phyloP scores from a whole-genome alignment of 352 stramenopile genomes.

The Pythium phragmitis region DNA sequence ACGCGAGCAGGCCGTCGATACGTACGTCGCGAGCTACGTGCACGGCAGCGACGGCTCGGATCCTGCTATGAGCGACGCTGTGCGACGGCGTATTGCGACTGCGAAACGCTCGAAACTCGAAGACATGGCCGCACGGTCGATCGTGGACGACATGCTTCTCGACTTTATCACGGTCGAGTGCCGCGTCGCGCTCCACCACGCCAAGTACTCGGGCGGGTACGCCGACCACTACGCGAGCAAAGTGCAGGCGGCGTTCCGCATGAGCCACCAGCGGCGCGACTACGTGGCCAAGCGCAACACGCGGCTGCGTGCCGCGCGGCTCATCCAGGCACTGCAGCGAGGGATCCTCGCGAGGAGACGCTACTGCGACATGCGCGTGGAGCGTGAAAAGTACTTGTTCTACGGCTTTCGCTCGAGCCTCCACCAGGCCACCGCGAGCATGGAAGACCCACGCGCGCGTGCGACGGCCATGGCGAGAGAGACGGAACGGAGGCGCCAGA shows the following conservation, averaged over 20 bases:
- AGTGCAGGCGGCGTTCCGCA: conserved; percentile 65
- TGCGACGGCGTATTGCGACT: conserved; percentile 30
- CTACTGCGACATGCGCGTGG: conserved; percentile 55
- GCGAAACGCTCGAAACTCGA: conserved; percentile 41
- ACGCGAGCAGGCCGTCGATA: conserved; percentile 42
- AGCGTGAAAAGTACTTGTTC: conserved; percentile 62
- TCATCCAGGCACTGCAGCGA: conserved; percentile 68
- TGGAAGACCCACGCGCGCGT: conserved; percentile 48
- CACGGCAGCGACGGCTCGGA: conserved; percentile 22
- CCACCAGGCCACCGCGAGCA: conserved; percentile 31
- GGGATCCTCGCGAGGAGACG: conserved; percentile 53
- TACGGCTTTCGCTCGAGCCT: conserved; percentile 69
- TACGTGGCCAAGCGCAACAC: conserved; percentile 48
- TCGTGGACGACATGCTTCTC: conserved; percentile 61
- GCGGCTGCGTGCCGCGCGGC: conserved; percentile 47
- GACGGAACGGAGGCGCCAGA: conserved; percentile 44
- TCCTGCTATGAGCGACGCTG: conserved; percentile 23
- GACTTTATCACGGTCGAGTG: conserved; percentile 58
- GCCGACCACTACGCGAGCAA: conserved; percentile 71
- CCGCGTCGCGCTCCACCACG: conserved; percentile 49
- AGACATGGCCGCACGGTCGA: conserved; percentile 45
- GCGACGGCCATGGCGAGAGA: conserved; percentile 36
- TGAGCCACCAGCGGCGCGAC: conserved; percentile 60
- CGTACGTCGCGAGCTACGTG: conserved; percentile 42
- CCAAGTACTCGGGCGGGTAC: conserved; percentile 58